These are phyloP conservation scores for Arthroderma uncinatum DNA, from an alignment of 2,329 filamentous ascomycete genomes.

Conservation along the genomic window DNA sequence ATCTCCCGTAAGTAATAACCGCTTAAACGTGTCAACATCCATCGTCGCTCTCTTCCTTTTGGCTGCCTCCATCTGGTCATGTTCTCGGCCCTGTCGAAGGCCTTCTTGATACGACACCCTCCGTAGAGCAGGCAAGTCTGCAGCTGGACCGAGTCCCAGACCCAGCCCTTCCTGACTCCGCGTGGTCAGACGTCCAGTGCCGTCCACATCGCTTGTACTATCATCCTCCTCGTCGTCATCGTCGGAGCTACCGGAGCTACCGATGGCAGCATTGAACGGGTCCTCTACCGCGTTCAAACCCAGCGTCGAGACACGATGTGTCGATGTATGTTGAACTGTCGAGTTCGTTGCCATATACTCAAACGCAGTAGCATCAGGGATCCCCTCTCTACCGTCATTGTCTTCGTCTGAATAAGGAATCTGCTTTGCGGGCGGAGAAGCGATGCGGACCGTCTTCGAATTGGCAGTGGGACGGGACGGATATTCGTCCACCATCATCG, in stretches of 20 bases:
- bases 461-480: not conserved
- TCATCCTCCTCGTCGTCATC: slow-evolving; percentile 22
- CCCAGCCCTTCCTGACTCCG: not conserved
- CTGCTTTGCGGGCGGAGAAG: slow-evolving; percentile 30
- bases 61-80: not conserved
- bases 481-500: not conserved
- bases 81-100: not conserved
- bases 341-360: not conserved
- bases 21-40: slow-evolving; percentile 68
- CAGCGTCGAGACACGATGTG: not conserved
- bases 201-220: slow-evolving; percentile 9
- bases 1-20: slow-evolving; percentile 63
- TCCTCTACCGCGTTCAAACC: not conserved
- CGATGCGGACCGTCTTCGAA: slow-evolving; percentile 22
- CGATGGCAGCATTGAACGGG: not conserved
- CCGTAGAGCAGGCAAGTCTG: not conserved
- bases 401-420: not conserved
- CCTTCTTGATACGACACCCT: not conserved
- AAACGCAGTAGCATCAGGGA: not conserved
- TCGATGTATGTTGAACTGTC: not conserved
- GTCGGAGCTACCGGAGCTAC: slow-evolving; percentile 21
- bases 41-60: slow-evolving; percentile 38
- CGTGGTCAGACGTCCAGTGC: not conserved
- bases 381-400: not conserved
- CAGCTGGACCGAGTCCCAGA: not conserved